phyloP scores from a whole-genome alignment of 1,284 basidiomycete genomes.

The Ceratobasidium sp. region DNA sequence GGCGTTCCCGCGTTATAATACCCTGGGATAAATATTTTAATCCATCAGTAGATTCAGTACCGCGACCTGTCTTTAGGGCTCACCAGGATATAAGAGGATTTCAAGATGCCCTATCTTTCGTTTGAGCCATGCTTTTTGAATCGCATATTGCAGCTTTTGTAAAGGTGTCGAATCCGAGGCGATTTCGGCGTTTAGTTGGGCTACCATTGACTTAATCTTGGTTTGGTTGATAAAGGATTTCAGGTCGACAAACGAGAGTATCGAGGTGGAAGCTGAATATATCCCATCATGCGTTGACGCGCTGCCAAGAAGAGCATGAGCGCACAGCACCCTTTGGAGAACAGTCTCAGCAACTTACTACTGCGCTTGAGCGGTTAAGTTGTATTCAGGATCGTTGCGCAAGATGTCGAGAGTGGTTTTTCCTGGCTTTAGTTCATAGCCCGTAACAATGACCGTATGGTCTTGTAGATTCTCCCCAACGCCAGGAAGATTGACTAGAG shows the following conservation, averaged over 20 bases:
- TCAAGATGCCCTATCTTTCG: constrained; percentile 48
- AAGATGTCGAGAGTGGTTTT: constrained; percentile 35
- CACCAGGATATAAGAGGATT: constrained; percentile 43
- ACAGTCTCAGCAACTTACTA: constrained; percentile 14
- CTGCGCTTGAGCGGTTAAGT: not conserved
- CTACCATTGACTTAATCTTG: not conserved
- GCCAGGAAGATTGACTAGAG: constrained; percentile 55
- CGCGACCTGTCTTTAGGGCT: constrained; percentile 34
- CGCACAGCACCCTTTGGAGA: not conserved
- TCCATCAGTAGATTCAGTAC: constrained; percentile 53
- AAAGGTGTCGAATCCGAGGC: not conserved
- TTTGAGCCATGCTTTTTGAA: not conserved
- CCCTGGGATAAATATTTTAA: constrained; percentile 53
- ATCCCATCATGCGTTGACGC: constrained; percentile 32
- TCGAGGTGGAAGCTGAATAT: constrained; percentile 22
- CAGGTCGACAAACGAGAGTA: constrained; percentile 37
- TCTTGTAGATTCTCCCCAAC: constrained; percentile 60
- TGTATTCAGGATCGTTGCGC: constrained; percentile 10
- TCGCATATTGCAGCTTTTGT: not conserved
- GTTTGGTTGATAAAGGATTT: not conserved
- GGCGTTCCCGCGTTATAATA: constrained; percentile 48
- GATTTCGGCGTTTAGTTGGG: not conserved
- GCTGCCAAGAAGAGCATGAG: not conserved
- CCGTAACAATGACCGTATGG: constrained; percentile 48
- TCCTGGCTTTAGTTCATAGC: constrained; percentile 38